phyloP scores from a whole-genome alignment of 2,329 filamentous ascomycete species.

The Beauveria scarabaeidicola region DNA sequence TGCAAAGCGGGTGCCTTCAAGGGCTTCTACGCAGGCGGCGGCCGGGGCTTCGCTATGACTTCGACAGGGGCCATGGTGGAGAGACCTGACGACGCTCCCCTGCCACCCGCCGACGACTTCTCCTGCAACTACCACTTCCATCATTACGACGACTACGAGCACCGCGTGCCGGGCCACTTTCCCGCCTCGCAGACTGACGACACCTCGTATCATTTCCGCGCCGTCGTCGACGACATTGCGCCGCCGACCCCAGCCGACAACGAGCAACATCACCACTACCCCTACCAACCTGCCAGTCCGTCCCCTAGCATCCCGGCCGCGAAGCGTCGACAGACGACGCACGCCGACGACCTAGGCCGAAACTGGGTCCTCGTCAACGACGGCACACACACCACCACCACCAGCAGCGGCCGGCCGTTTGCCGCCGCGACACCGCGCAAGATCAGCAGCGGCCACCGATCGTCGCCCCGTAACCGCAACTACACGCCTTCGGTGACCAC shows the following conservation, averaged over 20 bases:
- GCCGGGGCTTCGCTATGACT: slow-evolving; percentile 56
- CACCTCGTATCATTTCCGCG: background rate
- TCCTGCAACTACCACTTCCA: slow-evolving; percentile 14
- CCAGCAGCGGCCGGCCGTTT: background rate
- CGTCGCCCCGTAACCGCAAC: slow-evolving; percentile 25
- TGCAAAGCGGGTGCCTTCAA: slow-evolving; percentile 67
- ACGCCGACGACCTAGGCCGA: slow-evolving; percentile 48
- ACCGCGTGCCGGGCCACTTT: slow-evolving; percentile 22
- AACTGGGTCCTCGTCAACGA: slow-evolving; percentile 65
- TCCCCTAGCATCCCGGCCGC: slow-evolving; percentile 38
- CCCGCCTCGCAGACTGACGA: slow-evolving; percentile 25
- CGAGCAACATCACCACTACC: slow-evolving; percentile 14
- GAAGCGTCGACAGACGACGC: slow-evolving; percentile 47
- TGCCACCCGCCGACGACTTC: slow-evolving; percentile 10
- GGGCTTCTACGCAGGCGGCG: slow-evolving; percentile 82
- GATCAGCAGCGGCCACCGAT: slow-evolving; percentile 18
- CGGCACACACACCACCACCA: slow-evolving; percentile 14
- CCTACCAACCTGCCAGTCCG: slow-evolving; percentile 16
- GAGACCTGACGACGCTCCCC: slow-evolving; percentile 17
- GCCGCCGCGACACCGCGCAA: slow-evolving; percentile 19
- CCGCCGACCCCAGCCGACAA: slow-evolving; percentile 19
- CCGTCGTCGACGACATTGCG: background rate
- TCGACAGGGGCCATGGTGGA: slow-evolving; percentile 11
- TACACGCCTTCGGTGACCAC: slow-evolving; percentile 24
- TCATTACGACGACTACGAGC: slow-evolving; percentile 18